These are phyloP conservation scores for Botrytis hyacinthi DNA, from an alignment of 2,329 filamentous ascomycete genomes.

Conservation along the genomic window DNA sequence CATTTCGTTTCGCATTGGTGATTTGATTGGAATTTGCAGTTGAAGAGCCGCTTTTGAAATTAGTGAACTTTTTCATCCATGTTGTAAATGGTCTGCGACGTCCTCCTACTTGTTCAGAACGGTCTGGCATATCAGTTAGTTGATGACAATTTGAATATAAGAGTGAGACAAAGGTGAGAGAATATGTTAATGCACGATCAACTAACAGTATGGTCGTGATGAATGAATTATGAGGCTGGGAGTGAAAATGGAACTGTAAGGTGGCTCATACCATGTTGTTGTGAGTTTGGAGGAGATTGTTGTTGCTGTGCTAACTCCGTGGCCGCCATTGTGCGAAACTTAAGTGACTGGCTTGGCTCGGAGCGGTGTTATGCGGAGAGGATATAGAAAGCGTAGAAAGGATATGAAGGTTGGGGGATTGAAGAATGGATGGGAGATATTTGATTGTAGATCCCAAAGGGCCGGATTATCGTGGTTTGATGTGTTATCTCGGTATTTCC, in stretches of 20 bases:
- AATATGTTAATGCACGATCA: neutral
- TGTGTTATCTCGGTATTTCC: neutral
- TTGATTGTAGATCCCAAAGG: neutral
- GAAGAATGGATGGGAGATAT: neutral
- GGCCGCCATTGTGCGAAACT: conserved; percentile 39
- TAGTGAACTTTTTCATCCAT: conserved; percentile 92
- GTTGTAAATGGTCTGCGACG: conserved; percentile 84
- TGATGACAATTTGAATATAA: conserved; percentile 17
- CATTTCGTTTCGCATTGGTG: conserved; percentile 44
- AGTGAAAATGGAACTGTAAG: conserved; percentile 10
- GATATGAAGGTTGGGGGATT: neutral
- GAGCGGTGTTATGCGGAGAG: neutral
- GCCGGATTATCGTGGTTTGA: neutral
- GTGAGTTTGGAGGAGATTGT: conserved; percentile 26
- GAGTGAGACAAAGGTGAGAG: neutral
- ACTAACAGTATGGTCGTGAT: conserved; percentile 17
- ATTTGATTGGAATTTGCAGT: conserved; percentile 50
- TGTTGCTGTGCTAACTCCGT: conserved; percentile 43
- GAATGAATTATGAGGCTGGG: conserved; percentile 14
- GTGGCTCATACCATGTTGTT: conserved; percentile 42
- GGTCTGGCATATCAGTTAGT: conserved; percentile 53
- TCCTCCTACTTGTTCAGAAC: conserved; percentile 52
- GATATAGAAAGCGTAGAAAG: neutral
- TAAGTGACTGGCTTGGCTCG: neutral
- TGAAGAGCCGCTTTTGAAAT: conserved; percentile 71